Evolutionary conservation across 768 basidiomycete species (phyloP).

Genomic region (Termitomyces sp.): DNA sequence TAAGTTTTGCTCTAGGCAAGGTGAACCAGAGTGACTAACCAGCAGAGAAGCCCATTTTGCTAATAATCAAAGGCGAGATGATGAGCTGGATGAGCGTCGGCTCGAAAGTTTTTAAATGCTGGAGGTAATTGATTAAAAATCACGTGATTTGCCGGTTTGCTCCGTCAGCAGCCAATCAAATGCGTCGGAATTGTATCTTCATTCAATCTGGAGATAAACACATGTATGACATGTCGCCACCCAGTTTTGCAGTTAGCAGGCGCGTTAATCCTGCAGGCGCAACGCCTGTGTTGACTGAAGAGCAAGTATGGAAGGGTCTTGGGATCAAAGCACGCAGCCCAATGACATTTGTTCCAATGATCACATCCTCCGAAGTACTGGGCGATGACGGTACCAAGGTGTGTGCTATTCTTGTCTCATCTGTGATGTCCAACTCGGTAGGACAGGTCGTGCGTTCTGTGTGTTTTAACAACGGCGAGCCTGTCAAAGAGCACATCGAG

Average conservation of each 20-base stretch:
- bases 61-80: constrained; percentile 8
- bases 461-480: constrained; percentile 9
- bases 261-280: constrained; percentile 20
- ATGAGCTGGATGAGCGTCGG: constrained; percentile 5
- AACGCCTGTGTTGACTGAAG: constrained; percentile 19
- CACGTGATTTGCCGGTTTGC: constrained; percentile 18
- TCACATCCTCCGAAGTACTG: constrained; percentile 16
- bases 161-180: constrained; percentile 15
- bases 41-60: constrained; percentile 37
- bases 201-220: no score
- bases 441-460: constrained; percentile 15
- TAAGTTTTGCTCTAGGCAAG: constrained; percentile 27
- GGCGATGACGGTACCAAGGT: constrained; percentile 19
- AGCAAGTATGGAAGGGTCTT: constrained; percentile 23
- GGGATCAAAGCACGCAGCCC: constrained; percentile 22
- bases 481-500: constrained; percentile 16
- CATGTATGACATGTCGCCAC: constrained; percentile 3
- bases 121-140: background rate
- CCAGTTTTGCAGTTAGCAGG: constrained; percentile 21
- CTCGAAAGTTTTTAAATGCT: constrained; percentile 14
- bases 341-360: constrained; percentile 17
- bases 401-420: background rate
- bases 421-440: background rate
- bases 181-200: no score
- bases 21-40: constrained; percentile 34